Evolutionary conservation across 1,284 basidiomycete genomes (phyloP), one percentile per base, ranked within the genome.

Genomic region (Papiliotrema fonsecae): DNA sequence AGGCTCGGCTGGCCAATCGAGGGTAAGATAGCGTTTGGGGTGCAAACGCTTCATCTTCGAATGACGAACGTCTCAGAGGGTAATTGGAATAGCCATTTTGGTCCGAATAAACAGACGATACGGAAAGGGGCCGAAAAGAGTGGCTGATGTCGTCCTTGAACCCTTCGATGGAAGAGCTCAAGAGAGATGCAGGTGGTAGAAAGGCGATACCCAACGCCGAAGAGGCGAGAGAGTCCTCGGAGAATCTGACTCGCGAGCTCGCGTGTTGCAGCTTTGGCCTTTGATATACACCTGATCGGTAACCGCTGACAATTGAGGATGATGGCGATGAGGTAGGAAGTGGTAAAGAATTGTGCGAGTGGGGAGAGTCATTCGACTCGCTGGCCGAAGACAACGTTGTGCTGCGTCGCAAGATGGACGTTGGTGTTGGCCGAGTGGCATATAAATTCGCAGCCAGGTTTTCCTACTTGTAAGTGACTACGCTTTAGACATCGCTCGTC

Each of bases 201-300:
- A 21, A 39, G 16, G 4, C 9, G 37, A 39, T 39, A 6, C 21
- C 37, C 6, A 35, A n/a, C 16, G 16, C 34, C 6, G 34, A 35
- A 14, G 34, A 35, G 9, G 30, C 9, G 14, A 19, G 19, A 22
- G 45, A 32, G 10, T 43, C 41, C 28, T 55, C 51, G 6, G 53
- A 54, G 22, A 54, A 51, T 19, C 54, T 42, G 13, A 52, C 54
- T 22, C 49, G 49, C 19, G 50, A 51, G n/a, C n/a, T n/a, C n/a
- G n/a, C n/a, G n/a, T n/a, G n/a, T n/a, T n/a, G n/a, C n/a, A n/a
- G n/a, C n/a, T n/a, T n/a, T n/a, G n/a, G n/a, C n/a, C n/a, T n/a
- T n/a, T n/a, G n/a, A n/a, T n/a, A n/a, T n/a, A n/a, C n/a, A n/a
- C n/a, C n/a, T n/a, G n/a, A n/a, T n/a, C n/a, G n/a, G n/a, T n/a